Conservation (phyloP, 345 rosid genomes). For the Brassica cretica region DNA sequence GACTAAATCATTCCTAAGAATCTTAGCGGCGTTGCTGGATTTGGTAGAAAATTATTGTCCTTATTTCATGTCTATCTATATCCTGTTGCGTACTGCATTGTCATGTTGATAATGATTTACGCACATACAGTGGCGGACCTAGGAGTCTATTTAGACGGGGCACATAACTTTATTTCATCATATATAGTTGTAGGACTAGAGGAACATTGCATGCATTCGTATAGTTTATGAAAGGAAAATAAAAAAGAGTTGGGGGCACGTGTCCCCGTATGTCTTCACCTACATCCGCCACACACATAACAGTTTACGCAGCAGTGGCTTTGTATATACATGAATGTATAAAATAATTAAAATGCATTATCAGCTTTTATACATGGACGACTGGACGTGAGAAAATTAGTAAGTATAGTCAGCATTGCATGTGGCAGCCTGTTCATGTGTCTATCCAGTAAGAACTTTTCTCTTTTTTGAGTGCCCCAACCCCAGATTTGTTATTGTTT, state of each 20-base stretch:
- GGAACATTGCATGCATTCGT: too few relatives aligned
- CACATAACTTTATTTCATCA: too few relatives aligned
- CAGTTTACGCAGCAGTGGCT: not conserved
- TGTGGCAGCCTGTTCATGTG: not conserved
- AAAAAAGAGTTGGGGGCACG: too few relatives aligned
- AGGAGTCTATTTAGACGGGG: too few relatives aligned
- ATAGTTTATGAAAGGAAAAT: too few relatives aligned
- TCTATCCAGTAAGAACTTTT: not conserved
- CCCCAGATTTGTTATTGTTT: not conserved
- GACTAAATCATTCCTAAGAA: not conserved
- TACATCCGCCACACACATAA: too few relatives aligned
- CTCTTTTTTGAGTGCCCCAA: not conserved
- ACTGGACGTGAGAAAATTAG: not conserved
- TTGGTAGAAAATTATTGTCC: not conserved
- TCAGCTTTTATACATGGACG: not conserved
- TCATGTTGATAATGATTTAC: not conserved
- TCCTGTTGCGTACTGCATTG: not conserved
- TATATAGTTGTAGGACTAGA: too few relatives aligned
- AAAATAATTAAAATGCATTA: not conserved
- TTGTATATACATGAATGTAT: not conserved
- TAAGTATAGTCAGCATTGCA: not conserved
- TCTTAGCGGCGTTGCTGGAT: not conserved
- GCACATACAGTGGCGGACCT: too few relatives aligned
- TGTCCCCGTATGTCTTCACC: too few relatives aligned
- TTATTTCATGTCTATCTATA: not conserved